Evolutionary conservation across 2,329 filamentous ascomycete genomes (phyloP), one percentile per base, ranked within the genome.

Genomic region (Neonectria neomacrospora): DNA sequence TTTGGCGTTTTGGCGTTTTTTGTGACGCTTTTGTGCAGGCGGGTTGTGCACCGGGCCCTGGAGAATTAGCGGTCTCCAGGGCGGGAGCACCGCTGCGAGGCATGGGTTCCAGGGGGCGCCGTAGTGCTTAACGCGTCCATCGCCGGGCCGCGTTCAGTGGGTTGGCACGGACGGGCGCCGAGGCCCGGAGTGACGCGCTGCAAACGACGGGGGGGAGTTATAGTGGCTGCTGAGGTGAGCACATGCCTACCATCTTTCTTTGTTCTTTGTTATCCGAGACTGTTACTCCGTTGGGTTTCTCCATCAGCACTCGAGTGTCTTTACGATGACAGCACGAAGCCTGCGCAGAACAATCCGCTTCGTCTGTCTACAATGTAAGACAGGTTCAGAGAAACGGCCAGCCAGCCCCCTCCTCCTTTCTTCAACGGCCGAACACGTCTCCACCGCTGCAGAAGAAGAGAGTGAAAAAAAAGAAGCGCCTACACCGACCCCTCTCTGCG

Each of bases 1-100:
- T 67, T 66, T 64, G 65, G 64, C 65, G 65, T n/a, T 67, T 62
- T 58, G 45, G 26, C 45, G 45, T n/a, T n/a, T 47, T 47, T 54
- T 45, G 45, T 52, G 52, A 54, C 47, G 47, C 22, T 32, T 47
- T 50, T 57, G 45, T 58, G 45, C 59, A 50, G 45, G 42, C 14
- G 14, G 22, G 14, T 7, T 12, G 26, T 18, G 26, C 26, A 50
- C 14, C 23, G 16, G n/a, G 42, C 57, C 51, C 56, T 54, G 51
- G 8, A 55, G 23, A 16, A 20, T 41, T 10, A 41, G 37, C 3
- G 34, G 34, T 6, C 34, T 37, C n/a, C 14, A 8, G 34, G 34
- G 34, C 5, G 34, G 14, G 30, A 23, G 42, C 20, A 20, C 20
- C 26, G 45, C 45, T 48, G 45, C 6, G 16, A 8, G 34, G 45